Evolutionary conservation across 2,329 filamentous ascomycete species (phyloP).

Genomic region (Talaromyces sp.): DNA sequence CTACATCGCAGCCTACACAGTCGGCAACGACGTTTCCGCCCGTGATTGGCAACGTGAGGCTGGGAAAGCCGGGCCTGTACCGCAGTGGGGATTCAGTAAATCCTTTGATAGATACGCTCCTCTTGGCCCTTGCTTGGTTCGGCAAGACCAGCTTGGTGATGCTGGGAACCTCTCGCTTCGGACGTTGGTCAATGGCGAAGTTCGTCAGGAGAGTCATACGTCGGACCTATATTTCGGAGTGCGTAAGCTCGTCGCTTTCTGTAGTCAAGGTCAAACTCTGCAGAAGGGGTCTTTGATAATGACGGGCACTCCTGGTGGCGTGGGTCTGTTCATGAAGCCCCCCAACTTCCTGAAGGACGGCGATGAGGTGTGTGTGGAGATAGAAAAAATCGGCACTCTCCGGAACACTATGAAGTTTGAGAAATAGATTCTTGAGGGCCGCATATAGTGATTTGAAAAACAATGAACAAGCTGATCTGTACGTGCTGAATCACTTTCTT

Average conservation of each 20-base stretch:
- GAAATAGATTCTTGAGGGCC: no score
- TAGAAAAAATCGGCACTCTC: slow-evolving; percentile 47
- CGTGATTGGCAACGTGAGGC: neutral
- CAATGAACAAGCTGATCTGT: no score
- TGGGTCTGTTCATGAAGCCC: slow-evolving; percentile 35
- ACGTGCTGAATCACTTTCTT: no score
- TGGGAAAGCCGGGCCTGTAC: neutral
- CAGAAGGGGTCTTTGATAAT: slow-evolving; percentile 40
- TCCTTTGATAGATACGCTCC: neutral
- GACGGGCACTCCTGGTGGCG: slow-evolving; percentile 41
- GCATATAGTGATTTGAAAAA: no score
- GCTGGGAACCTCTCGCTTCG: neutral
- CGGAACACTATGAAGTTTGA: slow-evolving; percentile 2
- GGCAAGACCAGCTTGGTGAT: neutral
- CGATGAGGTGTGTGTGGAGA: slow-evolving; percentile 47
- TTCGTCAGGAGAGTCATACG: slow-evolving; percentile 33
- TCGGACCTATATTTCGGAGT: slow-evolving; percentile 53
- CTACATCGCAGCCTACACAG: slow-evolving; percentile 38
- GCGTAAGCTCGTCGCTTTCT: slow-evolving; percentile 37
- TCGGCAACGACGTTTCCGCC: neutral
- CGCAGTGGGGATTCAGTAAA: slow-evolving; percentile 1
- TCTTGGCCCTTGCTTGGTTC: neutral
- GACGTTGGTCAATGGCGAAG: neutral
- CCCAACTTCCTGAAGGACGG: slow-evolving; percentile 42
- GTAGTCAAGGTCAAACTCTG: slow-evolving; percentile 39